A percentile compares a stretch with the other conserved stretches of the same genome.
Conservation (phyloP, 2,329 filamentous ascomycete species). For the Sporothrix pallida region DNA sequence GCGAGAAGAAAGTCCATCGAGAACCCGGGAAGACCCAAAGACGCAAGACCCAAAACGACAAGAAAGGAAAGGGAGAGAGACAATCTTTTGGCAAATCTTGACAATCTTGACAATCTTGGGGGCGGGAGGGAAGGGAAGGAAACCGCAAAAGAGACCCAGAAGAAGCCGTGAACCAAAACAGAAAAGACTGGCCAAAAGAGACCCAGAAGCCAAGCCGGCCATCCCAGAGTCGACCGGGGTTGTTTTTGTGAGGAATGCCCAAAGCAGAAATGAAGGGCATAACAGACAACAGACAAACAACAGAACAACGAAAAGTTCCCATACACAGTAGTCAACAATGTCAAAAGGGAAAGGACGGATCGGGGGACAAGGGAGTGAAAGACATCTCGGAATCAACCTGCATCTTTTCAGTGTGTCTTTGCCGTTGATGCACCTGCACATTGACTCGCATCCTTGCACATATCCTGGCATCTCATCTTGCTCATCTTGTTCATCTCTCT, state of each 20-base stretch:
- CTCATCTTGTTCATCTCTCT: constrained; percentile 10
- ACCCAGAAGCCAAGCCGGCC: neutral
- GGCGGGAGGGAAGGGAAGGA: neutral
- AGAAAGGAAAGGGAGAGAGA: neutral
- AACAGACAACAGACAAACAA: neutral
- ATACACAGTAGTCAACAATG: neutral
- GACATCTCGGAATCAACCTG: neutral
- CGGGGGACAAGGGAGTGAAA: neutral
- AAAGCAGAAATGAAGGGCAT: constrained; percentile 22
- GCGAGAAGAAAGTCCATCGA: neutral
- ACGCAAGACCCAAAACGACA: neutral
- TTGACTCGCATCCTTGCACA: neutral
- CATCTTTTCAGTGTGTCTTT: too few species aligned
- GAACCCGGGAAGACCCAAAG: too few species aligned
- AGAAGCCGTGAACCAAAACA: neutral
- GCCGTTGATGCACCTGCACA: neutral
- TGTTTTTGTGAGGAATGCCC: constrained; percentile 2
- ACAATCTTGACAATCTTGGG: constrained; percentile 9
- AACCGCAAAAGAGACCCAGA: neutral
- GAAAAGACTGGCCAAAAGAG: neutral
- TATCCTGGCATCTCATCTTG: neutral
- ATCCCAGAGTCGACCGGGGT: neutral
- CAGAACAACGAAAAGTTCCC: neutral
- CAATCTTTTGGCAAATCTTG: neutral
- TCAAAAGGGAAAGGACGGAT: constrained; percentile 5